phyloP scores from a whole-genome alignment of 495 filamentous ascomycete genomes.

The Emericellopsis terricola region DNA sequence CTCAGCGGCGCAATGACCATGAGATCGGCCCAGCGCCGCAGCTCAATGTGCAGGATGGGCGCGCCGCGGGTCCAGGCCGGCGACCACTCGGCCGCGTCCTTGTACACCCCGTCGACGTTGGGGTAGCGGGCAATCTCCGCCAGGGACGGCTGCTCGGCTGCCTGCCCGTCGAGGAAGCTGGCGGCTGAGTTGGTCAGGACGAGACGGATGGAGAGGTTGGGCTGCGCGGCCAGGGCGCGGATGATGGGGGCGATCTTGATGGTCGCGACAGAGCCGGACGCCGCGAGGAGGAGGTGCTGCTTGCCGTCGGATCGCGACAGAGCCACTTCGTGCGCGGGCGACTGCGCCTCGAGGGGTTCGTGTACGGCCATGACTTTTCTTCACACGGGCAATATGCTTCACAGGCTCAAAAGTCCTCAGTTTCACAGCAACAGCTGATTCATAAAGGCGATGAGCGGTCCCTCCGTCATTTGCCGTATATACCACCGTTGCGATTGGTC shows the following conservation, averaged over 20 bases:
- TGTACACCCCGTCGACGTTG: slow-evolving; percentile 55
- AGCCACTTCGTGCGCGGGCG: slow-evolving; percentile 8
- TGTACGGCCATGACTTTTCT: too few relatives aligned
- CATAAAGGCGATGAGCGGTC: too few relatives aligned
- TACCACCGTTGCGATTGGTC: too few relatives aligned
- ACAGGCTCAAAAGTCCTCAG: too few relatives aligned
- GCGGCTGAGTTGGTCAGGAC: slow-evolving; percentile 54
- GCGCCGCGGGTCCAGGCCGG: slow-evolving; percentile 49
- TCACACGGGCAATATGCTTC: too few relatives aligned
- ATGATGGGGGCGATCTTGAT: slow-evolving; percentile 75
- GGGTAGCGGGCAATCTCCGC: slow-evolving; percentile 25
- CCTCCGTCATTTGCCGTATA: too few relatives aligned
- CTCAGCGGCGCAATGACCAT: slow-evolving; percentile 24
- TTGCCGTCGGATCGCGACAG: slow-evolving; percentile 37
- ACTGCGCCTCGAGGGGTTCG: too few relatives aligned
- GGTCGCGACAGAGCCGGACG: slow-evolving; percentile 62
- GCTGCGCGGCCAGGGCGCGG: slow-evolving; percentile 27
- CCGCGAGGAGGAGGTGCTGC: slow-evolving; percentile 62
- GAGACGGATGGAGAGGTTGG: slow-evolving; percentile 55
- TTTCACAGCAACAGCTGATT: too few relatives aligned
- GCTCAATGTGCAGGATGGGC: slow-evolving; percentile 70
- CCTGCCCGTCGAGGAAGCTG: slow-evolving; percentile 53
- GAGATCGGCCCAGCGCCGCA: slow-evolving; percentile 59
- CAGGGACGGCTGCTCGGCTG: slow-evolving; percentile 46
- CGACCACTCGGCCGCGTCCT: slow-evolving; percentile 67